phyloP scores from a whole-genome alignment of 164 flowering plant species.

The Amborella trichopoda region DNA sequence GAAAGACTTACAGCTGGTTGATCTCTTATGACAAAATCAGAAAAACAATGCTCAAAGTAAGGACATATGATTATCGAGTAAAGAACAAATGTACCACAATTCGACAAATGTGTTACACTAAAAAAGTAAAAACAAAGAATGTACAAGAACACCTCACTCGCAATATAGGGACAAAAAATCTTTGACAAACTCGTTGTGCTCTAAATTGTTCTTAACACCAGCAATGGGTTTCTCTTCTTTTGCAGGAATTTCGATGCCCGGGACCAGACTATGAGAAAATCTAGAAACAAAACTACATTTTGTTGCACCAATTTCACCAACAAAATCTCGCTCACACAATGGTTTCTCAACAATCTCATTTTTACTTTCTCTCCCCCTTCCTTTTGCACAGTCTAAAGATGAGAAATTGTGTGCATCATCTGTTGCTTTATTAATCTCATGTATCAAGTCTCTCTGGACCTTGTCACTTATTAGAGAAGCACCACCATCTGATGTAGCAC shows the following conservation, averaged over 20 bases:
- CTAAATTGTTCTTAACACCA: slow-evolving; percentile 22
- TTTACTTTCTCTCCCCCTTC: slow-evolving; percentile 5
- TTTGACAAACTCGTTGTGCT: slow-evolving; percentile 48
- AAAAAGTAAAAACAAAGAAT: neutral
- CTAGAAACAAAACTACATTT: slow-evolving; percentile 1
- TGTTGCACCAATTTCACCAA: neutral
- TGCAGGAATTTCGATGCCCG: no score
- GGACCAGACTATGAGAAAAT: slow-evolving; percentile 8
- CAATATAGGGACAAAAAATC: slow-evolving; percentile 68
- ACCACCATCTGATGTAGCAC: slow-evolving; percentile 5
- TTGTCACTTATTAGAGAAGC: slow-evolving; percentile 10
- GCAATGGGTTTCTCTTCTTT: slow-evolving; percentile 8
- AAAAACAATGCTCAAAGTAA: neutral
- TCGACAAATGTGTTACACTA: neutral
- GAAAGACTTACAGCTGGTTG: neutral
- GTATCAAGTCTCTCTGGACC: slow-evolving; percentile 35
- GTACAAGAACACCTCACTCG: slow-evolving; percentile 27
- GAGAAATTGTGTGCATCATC: slow-evolving; percentile 10
- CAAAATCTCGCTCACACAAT: neutral
- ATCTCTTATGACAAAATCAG: neutral
- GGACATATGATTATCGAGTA: neutral
- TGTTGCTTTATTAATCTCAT: slow-evolving; percentile 22
- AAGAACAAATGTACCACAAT: neutral
- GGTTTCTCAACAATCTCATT: slow-evolving; percentile 3
- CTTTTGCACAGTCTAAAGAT: slow-evolving; percentile 1